Evolutionary conservation across 179 eudicot species (phyloP).

Genomic region (Beta corolliflora): DNA sequence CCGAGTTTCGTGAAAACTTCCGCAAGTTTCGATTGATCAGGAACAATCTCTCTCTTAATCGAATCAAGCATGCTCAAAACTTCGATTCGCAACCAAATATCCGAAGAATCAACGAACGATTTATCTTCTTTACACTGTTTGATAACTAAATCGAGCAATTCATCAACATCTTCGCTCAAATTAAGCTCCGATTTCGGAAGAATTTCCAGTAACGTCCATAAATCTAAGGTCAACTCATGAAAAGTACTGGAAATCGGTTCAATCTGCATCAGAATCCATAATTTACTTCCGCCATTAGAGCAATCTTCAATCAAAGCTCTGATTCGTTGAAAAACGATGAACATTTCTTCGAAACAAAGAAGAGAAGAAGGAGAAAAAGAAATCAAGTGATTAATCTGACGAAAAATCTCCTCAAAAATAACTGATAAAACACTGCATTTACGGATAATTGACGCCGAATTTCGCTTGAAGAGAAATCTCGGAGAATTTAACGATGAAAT

Average conservation of each 20-base stretch:
- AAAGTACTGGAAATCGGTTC: conserved; percentile 49
- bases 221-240: conserved; percentile 61
- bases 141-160: conserved; percentile 50
- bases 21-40: conserved; percentile 48
- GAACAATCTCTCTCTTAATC: conserved; percentile 61
- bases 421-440: conserved; percentile 53
- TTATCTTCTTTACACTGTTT: conserved; percentile 54
- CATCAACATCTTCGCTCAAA: conserved; percentile 64
- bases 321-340: conserved; percentile 63
- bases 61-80: conserved; percentile 52
- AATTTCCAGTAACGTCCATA: conserved; percentile 74
- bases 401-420: conserved; percentile 57
- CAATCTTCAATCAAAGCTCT: conserved; percentile 67
- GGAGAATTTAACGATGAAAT: conserved; percentile 50
- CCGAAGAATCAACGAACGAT: conserved; percentile 40
- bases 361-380: conserved; percentile 48
- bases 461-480: conserved; percentile 39
- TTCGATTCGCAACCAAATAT: conserved; percentile 40
- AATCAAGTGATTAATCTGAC: neutral
- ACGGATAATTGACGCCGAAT: conserved; percentile 46
- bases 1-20: conserved; percentile 53
- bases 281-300: conserved; percentile 62
- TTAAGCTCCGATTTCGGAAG: conserved; percentile 57
- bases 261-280: conserved; percentile 67
- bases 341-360: conserved; percentile 79